Percentiles rank a stretch among this genome's conserved stretches.
phyloP scores from a whole-genome alignment of 2,329 filamentous ascomycete species.

The Parastagonospora nodorum region DNA sequence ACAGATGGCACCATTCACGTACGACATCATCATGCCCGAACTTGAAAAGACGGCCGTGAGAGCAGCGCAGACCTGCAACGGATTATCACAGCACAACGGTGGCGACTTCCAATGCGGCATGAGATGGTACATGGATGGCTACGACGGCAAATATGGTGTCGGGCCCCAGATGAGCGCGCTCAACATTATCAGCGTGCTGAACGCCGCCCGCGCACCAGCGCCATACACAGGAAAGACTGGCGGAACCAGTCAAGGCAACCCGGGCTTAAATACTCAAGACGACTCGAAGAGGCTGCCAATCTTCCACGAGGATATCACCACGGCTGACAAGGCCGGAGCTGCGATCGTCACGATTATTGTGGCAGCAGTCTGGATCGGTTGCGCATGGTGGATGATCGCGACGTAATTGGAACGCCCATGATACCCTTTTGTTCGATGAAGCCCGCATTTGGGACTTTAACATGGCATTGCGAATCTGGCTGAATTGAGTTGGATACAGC shows the following conservation, averaged over 20 bases:
- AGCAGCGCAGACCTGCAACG: constrained; percentile 60
- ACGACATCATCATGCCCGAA: constrained; percentile 56
- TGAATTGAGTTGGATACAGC: background rate
- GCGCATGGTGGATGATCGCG: constrained; percentile 28
- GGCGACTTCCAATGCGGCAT: constrained; percentile 48
- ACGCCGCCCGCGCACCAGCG: constrained; percentile 46
- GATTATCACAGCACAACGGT: constrained; percentile 46
- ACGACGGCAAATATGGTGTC: constrained; percentile 57
- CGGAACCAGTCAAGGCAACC: constrained; percentile 56
- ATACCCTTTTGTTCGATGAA: background rate
- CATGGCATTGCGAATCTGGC: background rate
- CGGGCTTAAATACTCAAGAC: constrained; percentile 43
- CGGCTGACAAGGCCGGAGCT: constrained; percentile 50
- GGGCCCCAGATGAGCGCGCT: constrained; percentile 64
- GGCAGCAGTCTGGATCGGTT: constrained; percentile 15
- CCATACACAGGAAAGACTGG: constrained; percentile 57
- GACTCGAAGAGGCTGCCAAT: constrained; percentile 22
- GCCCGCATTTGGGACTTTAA: background rate
- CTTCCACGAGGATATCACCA: constrained; percentile 32
- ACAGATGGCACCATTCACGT: constrained; percentile 63
- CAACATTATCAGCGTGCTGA: constrained; percentile 55
- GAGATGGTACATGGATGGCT: constrained; percentile 47
- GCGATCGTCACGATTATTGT: constrained; percentile 49
- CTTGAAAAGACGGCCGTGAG: constrained; percentile 59
- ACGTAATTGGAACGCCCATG: background rate